These are phyloP conservation scores for Clohesyomyces aquaticus DNA, from an alignment of 495 filamentous ascomycete species.

Conservation along the genomic window DNA sequence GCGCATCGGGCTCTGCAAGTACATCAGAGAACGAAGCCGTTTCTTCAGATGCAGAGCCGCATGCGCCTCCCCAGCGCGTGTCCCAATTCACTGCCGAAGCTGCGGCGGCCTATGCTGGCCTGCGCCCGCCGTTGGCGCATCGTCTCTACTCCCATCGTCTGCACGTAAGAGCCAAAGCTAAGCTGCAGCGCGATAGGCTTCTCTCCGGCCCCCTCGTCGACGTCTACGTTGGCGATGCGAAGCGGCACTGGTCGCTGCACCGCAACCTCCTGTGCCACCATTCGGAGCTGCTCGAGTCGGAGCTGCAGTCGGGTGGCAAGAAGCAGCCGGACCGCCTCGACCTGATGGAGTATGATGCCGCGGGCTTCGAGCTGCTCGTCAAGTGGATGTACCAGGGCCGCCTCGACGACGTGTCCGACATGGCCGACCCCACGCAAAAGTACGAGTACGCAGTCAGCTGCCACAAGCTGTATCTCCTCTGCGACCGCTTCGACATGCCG, in stretches of 20 bases:
- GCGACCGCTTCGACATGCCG: conserved; percentile 53
- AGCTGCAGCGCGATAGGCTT: conserved; percentile 48
- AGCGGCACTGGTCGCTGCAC: conserved; percentile 53
- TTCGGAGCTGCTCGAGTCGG: conserved; percentile 50
- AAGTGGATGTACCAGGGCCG: conserved; percentile 58
- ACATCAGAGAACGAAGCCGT: conserved; percentile 8
- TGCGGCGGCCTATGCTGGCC: conserved; percentile 1
- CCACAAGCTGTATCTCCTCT: conserved; percentile 55
- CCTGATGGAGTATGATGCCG: conserved; percentile 50
- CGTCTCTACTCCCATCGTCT: conserved; percentile 39
- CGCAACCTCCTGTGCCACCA: conserved; percentile 53
- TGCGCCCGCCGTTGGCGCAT: conserved; percentile 29
- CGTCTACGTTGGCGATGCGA: conserved; percentile 50
- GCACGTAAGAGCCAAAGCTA: conserved; percentile 38
- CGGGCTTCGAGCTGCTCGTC: conserved; percentile 55
- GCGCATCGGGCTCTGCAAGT: conserved; percentile 10
- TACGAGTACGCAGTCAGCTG: conserved; percentile 56
- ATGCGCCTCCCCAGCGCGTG: conserved; percentile 18
- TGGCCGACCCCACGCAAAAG: conserved; percentile 49
- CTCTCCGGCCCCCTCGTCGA: conserved; percentile 54
- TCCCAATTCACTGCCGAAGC: conserved; percentile 8
- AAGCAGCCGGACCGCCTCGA: conserved; percentile 46
- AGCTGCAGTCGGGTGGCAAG: conserved; percentile 44
- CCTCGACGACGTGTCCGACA: conserved; percentile 51
- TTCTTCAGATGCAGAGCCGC: conserved; percentile 3